Conservation (phyloP, 495 filamentous ascomycete genomes). For the Tuber aestivum region DNA sequence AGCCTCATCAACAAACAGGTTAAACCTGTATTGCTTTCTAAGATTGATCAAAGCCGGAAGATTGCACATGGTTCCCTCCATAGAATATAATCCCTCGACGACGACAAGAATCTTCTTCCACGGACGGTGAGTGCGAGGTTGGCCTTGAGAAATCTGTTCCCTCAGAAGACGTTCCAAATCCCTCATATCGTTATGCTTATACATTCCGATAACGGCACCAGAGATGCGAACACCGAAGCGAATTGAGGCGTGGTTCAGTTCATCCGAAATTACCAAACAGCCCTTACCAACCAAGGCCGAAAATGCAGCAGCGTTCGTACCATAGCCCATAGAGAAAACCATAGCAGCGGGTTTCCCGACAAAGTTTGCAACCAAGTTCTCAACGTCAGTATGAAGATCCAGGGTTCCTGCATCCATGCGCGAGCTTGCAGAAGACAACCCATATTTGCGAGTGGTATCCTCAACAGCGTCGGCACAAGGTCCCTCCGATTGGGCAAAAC, state of each 20-base stretch:
- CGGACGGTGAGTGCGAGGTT: conserved; percentile 90
- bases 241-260: conserved; percentile 95
- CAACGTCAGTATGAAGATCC: conserved; percentile 81
- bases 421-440: conserved; percentile 71
- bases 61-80: conserved; percentile 98
- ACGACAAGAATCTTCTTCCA: conserved; percentile 99
- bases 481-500: conserved; percentile 95
- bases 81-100: conserved; percentile 95
- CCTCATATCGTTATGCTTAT: conserved; percentile 93
- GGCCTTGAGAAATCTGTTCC: conserved; percentile 89
- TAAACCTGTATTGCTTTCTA: conserved; percentile 93
- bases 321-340: conserved; percentile 98
- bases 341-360: conserved; percentile 90
- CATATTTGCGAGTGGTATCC: conserved; percentile 74
- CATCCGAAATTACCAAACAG: conserved; percentile 88
- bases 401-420: conserved; percentile 78
- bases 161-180: conserved; percentile 78
- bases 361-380: conserved; percentile 80
- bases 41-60: conserved; percentile 77
- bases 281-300: conserved; percentile 86
- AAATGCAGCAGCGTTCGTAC: conserved; percentile 86
- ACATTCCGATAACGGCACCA: conserved; percentile 87
- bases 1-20: conserved; percentile 91
- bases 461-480: conserved; percentile 93
- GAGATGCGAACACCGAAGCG: conserved; percentile 90